Conservation (phyloP, 1,284 basidiomycete genomes). For the Puccinia hordei region DNA sequence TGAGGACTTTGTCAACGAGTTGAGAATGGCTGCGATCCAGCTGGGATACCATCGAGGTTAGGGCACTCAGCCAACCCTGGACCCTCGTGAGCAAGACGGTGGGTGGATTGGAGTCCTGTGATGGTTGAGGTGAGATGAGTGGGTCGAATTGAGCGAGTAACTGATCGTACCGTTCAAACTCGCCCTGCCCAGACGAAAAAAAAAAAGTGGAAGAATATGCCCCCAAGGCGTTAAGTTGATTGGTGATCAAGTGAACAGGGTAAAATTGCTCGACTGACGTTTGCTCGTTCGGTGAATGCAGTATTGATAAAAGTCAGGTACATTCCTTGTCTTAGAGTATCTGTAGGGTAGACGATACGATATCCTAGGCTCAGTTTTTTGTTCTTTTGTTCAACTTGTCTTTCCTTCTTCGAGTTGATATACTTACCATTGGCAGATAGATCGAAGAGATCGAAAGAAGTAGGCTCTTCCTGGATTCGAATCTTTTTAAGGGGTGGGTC, state of each 20-base stretch:
- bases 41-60: constrained; percentile 66
- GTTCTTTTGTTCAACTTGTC: neutral
- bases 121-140: constrained; percentile 54
- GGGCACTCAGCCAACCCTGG: constrained; percentile 61
- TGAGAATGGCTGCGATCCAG: constrained; percentile 77
- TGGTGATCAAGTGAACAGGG: neutral
- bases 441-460: constrained; percentile 29
- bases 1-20: constrained; percentile 83
- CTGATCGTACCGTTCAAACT: constrained; percentile 63
- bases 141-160: constrained; percentile 64
- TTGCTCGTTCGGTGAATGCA: constrained; percentile 42
- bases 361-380: neutral
- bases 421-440: constrained; percentile 26
- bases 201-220: too few relatives aligned
- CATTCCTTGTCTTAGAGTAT: constrained; percentile 23
- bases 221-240: neutral
- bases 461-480: constrained; percentile 1
- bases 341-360: constrained; percentile 8
- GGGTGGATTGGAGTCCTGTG: constrained; percentile 34
- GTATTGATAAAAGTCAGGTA: constrained; percentile 49
- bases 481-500: constrained; percentile 23
- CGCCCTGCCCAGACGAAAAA: constrained; percentile 57
- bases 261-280: constrained; percentile 18
- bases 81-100: constrained; percentile 54
- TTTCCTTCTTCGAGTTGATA: neutral